Base-by-base conservation (phyloP, 345 rosid genomes). In the Lepidium sativum region DNA sequence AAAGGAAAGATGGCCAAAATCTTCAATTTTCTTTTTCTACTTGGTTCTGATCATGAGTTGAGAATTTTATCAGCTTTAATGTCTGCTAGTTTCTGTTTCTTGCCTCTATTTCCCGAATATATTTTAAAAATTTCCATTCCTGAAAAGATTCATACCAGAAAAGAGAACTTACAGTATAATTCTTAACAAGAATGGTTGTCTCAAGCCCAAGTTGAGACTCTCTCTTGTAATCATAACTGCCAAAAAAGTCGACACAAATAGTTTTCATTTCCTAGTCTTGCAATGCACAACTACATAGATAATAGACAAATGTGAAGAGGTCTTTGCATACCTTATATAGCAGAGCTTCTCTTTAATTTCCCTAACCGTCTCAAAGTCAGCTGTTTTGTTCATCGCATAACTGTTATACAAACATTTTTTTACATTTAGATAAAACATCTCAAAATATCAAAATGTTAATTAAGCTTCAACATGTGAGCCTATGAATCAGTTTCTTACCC, bases 261-360 rank as follows among this genome's bases (percentile, higher is more conserved):
- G 44, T 17, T 35, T 32, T 43, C 42, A 40, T 77, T 40, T 66
- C 15, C 33, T 27, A 9, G 25, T 57, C 33, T 33, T 14, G 15
- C 48, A 29, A 39, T 43, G 21, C 21, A 65, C 55, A 1, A 54
- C 39, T 16, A 40, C 57, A 32, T 53, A 64, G 3, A 42, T n/a
- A 49, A 14, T 8, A 40, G 21, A 41, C 38, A 60, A 35, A 40
- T 52, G 25, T 39, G 41, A 43, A 62, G 21, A 60, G 23, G 33
- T 42, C 65, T 16, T 60, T 23, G 9, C 71, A 65, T 78, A 76
- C 97, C 98, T 83, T 63, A 89, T 82, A 69, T 87, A 92, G 84
- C 98, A 92, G 54, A 92, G 97, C 76, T 85, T 92, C 79, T 92
- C 98, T 81, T 92, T 92, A 56, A 92, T 87, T 79, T 85, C 94